phyloP scores from a whole-genome alignment of 768 basidiomycete species.

The Crepidotus variabilis region DNA sequence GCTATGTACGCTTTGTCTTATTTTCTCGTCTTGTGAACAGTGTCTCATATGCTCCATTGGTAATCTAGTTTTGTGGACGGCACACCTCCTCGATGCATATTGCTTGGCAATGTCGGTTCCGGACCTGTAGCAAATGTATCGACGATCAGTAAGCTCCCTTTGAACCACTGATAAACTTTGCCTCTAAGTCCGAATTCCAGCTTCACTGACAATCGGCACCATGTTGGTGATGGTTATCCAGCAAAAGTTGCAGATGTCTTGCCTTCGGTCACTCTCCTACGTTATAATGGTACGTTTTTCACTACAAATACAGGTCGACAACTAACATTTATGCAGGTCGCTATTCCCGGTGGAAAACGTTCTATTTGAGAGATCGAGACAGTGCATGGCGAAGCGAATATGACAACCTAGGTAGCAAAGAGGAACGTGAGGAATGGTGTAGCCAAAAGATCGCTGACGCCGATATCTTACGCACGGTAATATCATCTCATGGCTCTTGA shows the following conservation, averaged over 20 bases:
- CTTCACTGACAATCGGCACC: not conserved
- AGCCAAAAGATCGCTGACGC: not conserved
- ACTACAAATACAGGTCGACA: not conserved
- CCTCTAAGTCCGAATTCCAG: not conserved
- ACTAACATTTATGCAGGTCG: not conserved
- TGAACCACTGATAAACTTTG: not conserved
- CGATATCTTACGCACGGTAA: not conserved
- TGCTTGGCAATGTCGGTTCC: conserved; percentile 1
- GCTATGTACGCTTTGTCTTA: conserved; percentile 1
- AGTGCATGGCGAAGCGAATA: not conserved
- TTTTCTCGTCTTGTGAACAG: not conserved
- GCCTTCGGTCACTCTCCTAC: not conserved
- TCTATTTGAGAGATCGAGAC: not conserved
- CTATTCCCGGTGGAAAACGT: not conserved
- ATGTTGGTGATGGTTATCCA: not conserved
- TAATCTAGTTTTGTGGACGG: not conserved
- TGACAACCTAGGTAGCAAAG: not conserved
- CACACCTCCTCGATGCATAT: not conserved
- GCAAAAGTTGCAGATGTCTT: not conserved
- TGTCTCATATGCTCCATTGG: not conserved
- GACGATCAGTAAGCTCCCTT: not conserved
- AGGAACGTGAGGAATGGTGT: not conserved
- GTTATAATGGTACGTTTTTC: not conserved
- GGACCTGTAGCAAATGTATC: conserved; percentile 3
- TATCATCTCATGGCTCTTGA: not conserved